Conservation (phyloP, 2,329 filamentous ascomycete genomes). For the Ophiostoma perfectum region DNA sequence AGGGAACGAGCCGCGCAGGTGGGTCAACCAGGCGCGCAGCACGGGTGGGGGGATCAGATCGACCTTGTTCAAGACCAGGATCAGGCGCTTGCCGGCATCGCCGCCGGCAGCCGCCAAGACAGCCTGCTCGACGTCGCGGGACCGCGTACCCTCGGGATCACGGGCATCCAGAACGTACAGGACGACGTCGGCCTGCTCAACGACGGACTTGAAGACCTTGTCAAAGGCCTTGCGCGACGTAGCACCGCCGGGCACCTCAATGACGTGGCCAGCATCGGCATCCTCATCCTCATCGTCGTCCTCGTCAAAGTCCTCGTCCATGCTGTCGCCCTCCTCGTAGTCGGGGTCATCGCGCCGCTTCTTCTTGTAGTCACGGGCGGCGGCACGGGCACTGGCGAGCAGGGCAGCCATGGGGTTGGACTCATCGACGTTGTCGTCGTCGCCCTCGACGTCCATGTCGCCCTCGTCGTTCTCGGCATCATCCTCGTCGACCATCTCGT, state of each 20-base stretch:
- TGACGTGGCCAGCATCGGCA: constrained; percentile 45
- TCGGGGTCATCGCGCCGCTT: constrained; percentile 57
- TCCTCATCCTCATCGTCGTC: constrained; percentile 47
- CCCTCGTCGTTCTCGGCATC: constrained; percentile 48
- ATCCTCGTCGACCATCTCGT: constrained; percentile 40
- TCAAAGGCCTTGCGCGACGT: constrained; percentile 82
- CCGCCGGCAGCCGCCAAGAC: constrained; percentile 74
- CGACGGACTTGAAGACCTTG: constrained; percentile 91
- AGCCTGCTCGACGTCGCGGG: constrained; percentile 81
- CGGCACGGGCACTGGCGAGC: constrained; percentile 72
- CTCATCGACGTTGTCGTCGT: constrained; percentile 54
- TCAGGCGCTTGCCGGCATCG: constrained; percentile 64
- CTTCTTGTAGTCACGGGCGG: constrained; percentile 68
- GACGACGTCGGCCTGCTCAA: constrained; percentile 82
- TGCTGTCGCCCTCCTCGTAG: constrained; percentile 46
- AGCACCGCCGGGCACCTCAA: constrained; percentile 47
- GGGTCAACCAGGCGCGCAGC: constrained; percentile 75
- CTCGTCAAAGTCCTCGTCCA: constrained; percentile 37
- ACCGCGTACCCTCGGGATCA: constrained; percentile 85
- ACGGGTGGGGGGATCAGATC: constrained; percentile 79
- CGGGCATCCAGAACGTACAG: constrained; percentile 90
- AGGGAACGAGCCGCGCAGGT: constrained; percentile 84
- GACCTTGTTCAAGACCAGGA: constrained; percentile 92
- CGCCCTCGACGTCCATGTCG: constrained; percentile 43
- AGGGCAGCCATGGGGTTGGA: constrained; percentile 90